A percentile compares a stretch with the other conserved stretches of the same genome.
Conservation (phyloP, 1,139 yeast genomes). For the Zygosaccharomyces pseudobailii region DNA sequence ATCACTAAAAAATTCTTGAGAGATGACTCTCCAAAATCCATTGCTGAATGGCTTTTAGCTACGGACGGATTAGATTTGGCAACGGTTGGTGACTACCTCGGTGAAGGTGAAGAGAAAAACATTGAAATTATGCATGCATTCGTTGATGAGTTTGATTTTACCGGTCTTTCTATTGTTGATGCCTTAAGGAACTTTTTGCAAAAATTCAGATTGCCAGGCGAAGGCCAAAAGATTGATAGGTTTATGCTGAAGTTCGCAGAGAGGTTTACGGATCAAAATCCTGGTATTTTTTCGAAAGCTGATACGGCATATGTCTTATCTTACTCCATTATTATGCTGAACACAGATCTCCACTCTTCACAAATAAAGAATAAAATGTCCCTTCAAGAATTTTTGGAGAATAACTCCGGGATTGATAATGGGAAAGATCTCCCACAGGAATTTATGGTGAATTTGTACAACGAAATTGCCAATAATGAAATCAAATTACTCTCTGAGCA, state of each 20-base stretch:
- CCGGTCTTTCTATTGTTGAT: conserved; percentile 65
- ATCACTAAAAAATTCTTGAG: conserved; percentile 59
- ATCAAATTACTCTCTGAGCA: conserved; percentile 91
- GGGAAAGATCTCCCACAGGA: conserved; percentile 79
- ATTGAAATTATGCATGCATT: conserved; percentile 88
- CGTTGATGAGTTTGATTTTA: conserved; percentile 82
- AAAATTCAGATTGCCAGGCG: conserved; percentile 91
- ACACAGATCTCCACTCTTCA: conserved; percentile 89
- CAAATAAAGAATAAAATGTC: conserved; percentile 87
- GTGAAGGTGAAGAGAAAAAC: conserved; percentile 79
- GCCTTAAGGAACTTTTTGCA: conserved; percentile 84
- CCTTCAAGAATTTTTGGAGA: conserved; percentile 73
- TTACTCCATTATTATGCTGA: conserved; percentile 87
- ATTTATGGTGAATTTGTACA: conserved; percentile 59
- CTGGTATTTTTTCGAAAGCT: conserved; percentile 79
- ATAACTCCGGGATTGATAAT: conserved; percentile 92
- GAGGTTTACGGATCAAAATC: conserved; percentile 82
- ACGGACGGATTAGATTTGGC: conserved; percentile 85
- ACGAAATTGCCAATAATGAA: conserved; percentile 76
- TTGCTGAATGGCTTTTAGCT: conserved; percentile 69
- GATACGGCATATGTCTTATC: conserved; percentile 92
- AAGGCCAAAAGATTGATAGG: conserved; percentile 95
- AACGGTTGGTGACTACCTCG: conserved; percentile 83
- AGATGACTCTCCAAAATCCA: conserved; percentile 54
- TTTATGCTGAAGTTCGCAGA: conserved; percentile 96